Conservation (phyloP, 306 rosid genomes). For the Glycine latifolia region DNA sequence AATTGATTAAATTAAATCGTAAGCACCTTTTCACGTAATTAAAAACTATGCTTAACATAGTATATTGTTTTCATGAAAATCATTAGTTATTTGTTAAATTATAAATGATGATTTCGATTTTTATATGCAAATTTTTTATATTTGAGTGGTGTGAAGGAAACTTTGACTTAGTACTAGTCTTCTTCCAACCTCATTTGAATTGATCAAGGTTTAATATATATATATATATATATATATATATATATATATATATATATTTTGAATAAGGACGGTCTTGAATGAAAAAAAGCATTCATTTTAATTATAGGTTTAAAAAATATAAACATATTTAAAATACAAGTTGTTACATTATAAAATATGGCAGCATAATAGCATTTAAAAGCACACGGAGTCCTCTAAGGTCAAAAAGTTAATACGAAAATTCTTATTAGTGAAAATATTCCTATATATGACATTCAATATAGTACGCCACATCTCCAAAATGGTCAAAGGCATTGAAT, state of each 20-base stretch:
- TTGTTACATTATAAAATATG: background rate
- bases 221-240: too few relatives aligned
- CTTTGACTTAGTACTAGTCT: background rate
- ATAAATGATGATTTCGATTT: background rate
- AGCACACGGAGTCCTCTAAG: background rate
- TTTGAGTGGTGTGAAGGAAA: background rate
- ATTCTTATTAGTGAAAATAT: background rate
- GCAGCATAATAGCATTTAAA: background rate
- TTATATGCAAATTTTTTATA: background rate
- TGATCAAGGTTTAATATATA: background rate
- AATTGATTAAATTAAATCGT: background rate
- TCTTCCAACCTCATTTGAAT: background rate
- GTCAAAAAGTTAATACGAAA: conserved; percentile 3
- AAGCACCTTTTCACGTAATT: background rate
- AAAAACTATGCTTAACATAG: background rate
- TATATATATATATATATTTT: background rate
- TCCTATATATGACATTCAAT: background rate
- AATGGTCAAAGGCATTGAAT: conserved; percentile 51
- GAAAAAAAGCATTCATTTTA: background rate
- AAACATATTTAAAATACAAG: background rate
- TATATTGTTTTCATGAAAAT: background rate
- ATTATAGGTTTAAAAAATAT: too few relatives aligned
- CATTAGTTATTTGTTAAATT: background rate
- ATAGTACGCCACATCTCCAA: conserved; percentile 20
- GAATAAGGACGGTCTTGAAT: too few relatives aligned